phyloP scores from a whole-genome alignment of 331 rosid species.

The Pyracantha coccinea region DNA sequence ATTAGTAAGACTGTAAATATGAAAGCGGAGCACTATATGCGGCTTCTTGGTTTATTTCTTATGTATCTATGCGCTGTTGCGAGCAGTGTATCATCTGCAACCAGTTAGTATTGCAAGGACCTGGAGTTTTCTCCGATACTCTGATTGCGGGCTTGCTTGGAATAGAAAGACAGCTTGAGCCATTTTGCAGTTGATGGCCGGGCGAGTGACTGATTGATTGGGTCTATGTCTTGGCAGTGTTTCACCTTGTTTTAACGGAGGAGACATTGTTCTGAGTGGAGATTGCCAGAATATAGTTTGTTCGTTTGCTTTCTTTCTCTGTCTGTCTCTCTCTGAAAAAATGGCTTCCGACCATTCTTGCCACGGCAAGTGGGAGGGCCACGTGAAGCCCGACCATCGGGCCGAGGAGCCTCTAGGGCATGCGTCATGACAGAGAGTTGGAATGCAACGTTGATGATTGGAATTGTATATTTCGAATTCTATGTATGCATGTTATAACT shows the following conservation, averaged over 20 bases:
- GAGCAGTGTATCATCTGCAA: neutral
- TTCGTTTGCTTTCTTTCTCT: neutral
- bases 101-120: neutral
- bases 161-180: neutral
- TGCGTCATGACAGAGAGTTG: too few relatives aligned
- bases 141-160: neutral
- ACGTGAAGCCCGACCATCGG: too few relatives aligned
- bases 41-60: neutral
- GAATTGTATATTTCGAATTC: too few relatives aligned
- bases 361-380: too few relatives aligned
- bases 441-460: too few relatives aligned
- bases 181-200: neutral
- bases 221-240: neutral
- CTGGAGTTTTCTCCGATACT: neutral
- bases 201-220: neutral
- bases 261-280: neutral
- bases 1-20: slow-evolving; percentile 40
- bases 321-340: neutral
- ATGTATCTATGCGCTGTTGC: neutral
- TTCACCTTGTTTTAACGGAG: neutral
- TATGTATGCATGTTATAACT: too few relatives aligned
- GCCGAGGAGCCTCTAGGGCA: too few relatives aligned
- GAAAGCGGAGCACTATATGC: neutral
- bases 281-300: neutral
- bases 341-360: too few relatives aligned